Evolutionary conservation across 345 rosid species (phyloP), one percentile per base, ranked within the genome.

Genomic region (Zanthoxylum bungeanum): DNA sequence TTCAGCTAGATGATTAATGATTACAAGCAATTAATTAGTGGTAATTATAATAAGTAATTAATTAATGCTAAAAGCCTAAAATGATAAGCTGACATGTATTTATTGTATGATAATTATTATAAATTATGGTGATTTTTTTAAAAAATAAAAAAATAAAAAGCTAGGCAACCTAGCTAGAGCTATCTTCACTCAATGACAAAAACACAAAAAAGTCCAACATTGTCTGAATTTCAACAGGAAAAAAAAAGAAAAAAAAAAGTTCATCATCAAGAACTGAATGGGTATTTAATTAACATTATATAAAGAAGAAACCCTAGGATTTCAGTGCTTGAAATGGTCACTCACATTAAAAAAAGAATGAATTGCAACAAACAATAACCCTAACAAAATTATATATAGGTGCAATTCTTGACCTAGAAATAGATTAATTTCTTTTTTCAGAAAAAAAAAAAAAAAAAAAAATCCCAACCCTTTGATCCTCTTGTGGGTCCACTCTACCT

Each of bases 291-390:
- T 56, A 28, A 28, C 21, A 56, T 12, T n/a, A 11, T 19, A 8
- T 37, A 16, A 64, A 49, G 71, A 40, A 58, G 68, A 42, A 68
- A 58, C 44, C 64, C 75, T 62, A 72, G 59, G 66, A 50, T 78
- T 76, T 80, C 78, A 73, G 86, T 67, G 80, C 73, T 44, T 28
- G 39, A 22, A 21, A 28, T 65, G 56, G 11, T 22, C n/a, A 57
- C 46, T 3, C 71, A 55, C 25, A 39, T 9, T n/a, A 55, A 50
- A 66, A 34, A 31, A 28, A 25, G 6, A 60, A 7, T 21, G 28
- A 36, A 22, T 8, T 10, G 25, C 33, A 25, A 14, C 28, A 51
- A 25, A 14, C 28, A 16, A 30, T 16, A 14, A 57, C 59, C 25
- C 49, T 55, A 68, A 70, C 37, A 33, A 42, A 66, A 57, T 44